Evolutionary conservation across 2,329 filamentous ascomycete species (phyloP).

Genomic region (Rhinocladiella mackenziei): DNA sequence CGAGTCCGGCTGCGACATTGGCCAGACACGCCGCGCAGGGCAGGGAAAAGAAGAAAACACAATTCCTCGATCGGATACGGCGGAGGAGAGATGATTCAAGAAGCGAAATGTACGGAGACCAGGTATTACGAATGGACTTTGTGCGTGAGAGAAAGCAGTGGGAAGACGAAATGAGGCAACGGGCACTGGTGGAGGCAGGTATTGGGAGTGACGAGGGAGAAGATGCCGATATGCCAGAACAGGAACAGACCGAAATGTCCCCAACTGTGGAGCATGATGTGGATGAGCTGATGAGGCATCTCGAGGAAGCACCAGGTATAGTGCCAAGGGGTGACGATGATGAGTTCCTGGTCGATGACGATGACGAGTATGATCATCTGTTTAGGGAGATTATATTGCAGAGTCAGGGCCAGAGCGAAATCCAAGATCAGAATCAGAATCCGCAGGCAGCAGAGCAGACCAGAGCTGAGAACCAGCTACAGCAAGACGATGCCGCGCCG

Average conservation of each 20-base stretch:
- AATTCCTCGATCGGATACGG: conserved; percentile 42
- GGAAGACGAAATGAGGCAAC: conserved; percentile 33
- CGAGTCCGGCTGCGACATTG: conserved; percentile 15
- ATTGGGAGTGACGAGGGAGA: conserved; percentile 27
- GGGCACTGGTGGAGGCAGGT: conserved; percentile 10
- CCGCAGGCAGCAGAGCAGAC: conserved; percentile 1
- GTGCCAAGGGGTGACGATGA: conserved; percentile 6
- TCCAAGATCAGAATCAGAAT: not conserved
- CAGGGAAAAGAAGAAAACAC: conserved; percentile 35
- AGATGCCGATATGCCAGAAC: conserved; percentile 3
- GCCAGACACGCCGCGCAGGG: conserved; percentile 13
- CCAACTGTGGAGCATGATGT: conserved; percentile 22
- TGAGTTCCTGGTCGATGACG: conserved; percentile 31
- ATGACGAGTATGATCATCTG: conserved; percentile 58
- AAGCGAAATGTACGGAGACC: conserved; percentile 41
- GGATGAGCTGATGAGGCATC: not conserved
- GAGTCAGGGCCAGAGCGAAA: conserved; percentile 31
- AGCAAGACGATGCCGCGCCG: not conserved
- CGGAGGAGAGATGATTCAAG: conserved; percentile 36
- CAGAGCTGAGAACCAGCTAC: not conserved
- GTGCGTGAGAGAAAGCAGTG: conserved; percentile 38
- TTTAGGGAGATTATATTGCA: conserved; percentile 63
- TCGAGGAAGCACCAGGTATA: not conserved
- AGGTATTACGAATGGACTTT: conserved; percentile 42
- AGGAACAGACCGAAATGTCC: conserved; percentile 15